These are phyloP conservation scores for Terfezia boudieri DNA, from an alignment of 495 filamentous ascomycete species.

Conservation along the genomic window DNA sequence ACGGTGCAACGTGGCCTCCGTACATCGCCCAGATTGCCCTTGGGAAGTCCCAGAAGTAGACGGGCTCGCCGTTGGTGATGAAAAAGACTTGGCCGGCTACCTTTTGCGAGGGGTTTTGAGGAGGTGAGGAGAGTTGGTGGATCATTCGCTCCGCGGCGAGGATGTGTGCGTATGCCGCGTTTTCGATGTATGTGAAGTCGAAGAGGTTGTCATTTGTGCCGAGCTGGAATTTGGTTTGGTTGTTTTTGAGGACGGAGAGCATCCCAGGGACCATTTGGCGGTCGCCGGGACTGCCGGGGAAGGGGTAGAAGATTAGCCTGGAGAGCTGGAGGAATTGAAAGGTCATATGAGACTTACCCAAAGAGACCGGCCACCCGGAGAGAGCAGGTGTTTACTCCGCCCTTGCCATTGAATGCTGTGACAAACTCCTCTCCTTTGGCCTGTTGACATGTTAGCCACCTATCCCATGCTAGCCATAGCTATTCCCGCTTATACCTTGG, in stretches of 20 bases:
- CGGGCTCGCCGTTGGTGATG: constrained; percentile 75
- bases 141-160: constrained; percentile 54
- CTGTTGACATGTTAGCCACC: constrained; percentile 25
- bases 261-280: constrained; percentile 39
- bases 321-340: background rate
- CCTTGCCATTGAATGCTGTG: constrained; percentile 57
- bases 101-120: constrained; percentile 47
- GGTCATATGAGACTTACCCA: constrained; percentile 34
- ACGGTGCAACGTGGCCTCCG: constrained; percentile 38
- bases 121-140: constrained; percentile 28
- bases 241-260: constrained; percentile 37
- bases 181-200: constrained; percentile 64
- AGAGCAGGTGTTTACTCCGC: constrained; percentile 48
- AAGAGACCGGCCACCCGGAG: constrained; percentile 80
- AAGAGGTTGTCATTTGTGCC: constrained; percentile 75
- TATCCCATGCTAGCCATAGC: background rate
- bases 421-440: constrained; percentile 72
- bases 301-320: background rate
- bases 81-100: constrained; percentile 92
- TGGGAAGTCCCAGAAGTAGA: constrained; percentile 92
- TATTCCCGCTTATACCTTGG: constrained; percentile 34
- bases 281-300: constrained; percentile 29
- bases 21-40: constrained; percentile 51
- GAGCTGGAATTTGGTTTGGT: constrained; percentile 58
- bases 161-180: constrained; percentile 53